Base-by-base conservation (phyloP, 164 flowering plant species). In the Akebia trifoliata region DNA sequence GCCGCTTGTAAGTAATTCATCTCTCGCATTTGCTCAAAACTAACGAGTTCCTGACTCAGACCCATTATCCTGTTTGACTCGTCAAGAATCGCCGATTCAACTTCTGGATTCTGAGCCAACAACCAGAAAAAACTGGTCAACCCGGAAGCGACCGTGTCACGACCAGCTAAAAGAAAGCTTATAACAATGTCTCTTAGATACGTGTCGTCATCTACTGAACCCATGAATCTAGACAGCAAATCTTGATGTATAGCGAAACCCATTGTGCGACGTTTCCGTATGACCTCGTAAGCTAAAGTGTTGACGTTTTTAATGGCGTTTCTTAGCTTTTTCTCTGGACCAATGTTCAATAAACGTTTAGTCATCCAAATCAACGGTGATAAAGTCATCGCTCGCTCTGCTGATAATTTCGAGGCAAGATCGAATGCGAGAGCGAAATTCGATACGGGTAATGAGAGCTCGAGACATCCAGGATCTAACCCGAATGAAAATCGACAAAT, bases 1-100 rank as follows among this genome's bases (percentile, higher is more conserved):
- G 89, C 76, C 0, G 95, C 95, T 6, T 85, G 80, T 29, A 89
- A 49, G 57, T 88, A 86, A 35, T 76, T 79, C 87, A 91, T 74
- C 10, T 77, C 74, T 9, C 66, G 50, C 65, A 85, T 39, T 47
- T 86, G 67, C 3, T 73, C 77, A 11, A 57, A 70, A 20, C 61
- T 70, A 0, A 71, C 56, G 0, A 54, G 4, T 7, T 63, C 76
- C 11, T 50, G 60, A 31, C 44, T 37, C 35, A 48, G 37, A 6
- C 70, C 76, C 70, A 80, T 54, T 47, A 79, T 63, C 18, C 67
- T 61, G 7, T 72, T 64, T 2, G 73, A 60, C 55, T 84, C 87
- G 2, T 65, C 71, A 0, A 72, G 68, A 4, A 90, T 78, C 14
- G 36, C 47, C 0, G 46, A 38, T 25, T 54, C 81, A 0, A 81